These are phyloP conservation scores for Pseudogymnoascus sp. DNA, from an alignment of 2,329 filamentous ascomycete genomes.

Conservation along the genomic window DNA sequence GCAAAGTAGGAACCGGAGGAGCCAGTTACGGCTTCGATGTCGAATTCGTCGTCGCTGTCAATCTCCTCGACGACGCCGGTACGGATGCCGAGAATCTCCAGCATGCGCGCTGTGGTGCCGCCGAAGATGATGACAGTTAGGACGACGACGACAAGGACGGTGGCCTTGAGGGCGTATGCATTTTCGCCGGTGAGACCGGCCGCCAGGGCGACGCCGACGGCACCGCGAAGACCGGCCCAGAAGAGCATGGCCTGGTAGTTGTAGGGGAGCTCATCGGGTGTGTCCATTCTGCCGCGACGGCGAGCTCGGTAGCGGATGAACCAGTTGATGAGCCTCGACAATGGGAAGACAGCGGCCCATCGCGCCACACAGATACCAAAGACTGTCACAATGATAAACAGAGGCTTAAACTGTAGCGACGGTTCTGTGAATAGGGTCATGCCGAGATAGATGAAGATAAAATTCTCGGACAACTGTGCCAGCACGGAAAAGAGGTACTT, in stretches of 20 bases:
- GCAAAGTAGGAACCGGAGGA: constrained; percentile 65
- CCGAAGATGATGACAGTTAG: constrained; percentile 98
- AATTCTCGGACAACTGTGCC: constrained; percentile 94
- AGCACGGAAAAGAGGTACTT: constrained; percentile 96
- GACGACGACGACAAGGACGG: constrained; percentile 94
- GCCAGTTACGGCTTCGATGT: constrained; percentile 55
- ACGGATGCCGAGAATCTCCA: constrained; percentile 93
- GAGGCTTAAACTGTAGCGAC: constrained; percentile 80
- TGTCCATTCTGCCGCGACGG: constrained; percentile 61
- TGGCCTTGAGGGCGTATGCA: constrained; percentile 76
- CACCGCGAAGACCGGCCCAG: constrained; percentile 92
- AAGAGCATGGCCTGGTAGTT: constrained; percentile 99
- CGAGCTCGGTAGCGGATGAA: constrained; percentile 80
- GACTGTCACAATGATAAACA: constrained; percentile 89
- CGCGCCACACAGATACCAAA: constrained; percentile 85
- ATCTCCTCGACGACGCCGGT: constrained; percentile 96
- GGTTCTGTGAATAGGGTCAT: constrained; percentile 90
- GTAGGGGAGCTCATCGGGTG: constrained; percentile 81
- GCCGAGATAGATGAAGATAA: constrained; percentile 98
- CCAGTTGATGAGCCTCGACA: constrained; percentile 85
- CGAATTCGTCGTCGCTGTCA: constrained; percentile 96
- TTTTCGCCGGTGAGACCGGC: constrained; percentile 80
- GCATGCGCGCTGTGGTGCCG: constrained; percentile 92
- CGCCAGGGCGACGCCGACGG: constrained; percentile 89
- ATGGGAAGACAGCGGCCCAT: constrained; percentile 90